Conservation (phyloP, 371 early-diverging fungal genomes). For the Apophysomyces ossiformis region DNA sequence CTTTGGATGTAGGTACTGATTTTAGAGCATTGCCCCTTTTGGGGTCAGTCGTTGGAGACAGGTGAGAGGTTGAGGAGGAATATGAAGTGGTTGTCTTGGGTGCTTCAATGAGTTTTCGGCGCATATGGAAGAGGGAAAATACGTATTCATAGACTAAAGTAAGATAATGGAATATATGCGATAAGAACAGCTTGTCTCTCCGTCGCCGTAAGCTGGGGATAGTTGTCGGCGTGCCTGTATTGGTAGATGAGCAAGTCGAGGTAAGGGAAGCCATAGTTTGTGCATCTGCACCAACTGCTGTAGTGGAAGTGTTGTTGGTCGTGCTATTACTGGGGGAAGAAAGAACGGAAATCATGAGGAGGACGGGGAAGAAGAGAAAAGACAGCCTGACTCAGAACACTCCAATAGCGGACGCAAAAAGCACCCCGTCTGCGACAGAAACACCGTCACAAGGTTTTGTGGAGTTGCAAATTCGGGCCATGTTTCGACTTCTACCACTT, state of each 20-base stretch:
- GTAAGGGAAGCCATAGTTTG: constrained; percentile 7
- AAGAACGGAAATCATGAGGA: constrained; percentile 10
- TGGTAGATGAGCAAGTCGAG: constrained; percentile 8
- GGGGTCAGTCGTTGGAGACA: constrained; percentile 9
- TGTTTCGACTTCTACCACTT: too few relatives aligned
- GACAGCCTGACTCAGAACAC: constrained; percentile 6
- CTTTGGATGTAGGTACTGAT: constrained; percentile 1
- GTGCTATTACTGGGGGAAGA: constrained; percentile 7
- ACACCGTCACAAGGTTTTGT: constrained; percentile 4
- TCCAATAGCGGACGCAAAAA: neutral
- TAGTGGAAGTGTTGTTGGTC: neutral
- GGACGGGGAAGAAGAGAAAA: constrained; percentile 2
- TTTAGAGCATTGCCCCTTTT: constrained; percentile 6
- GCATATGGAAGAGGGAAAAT: constrained; percentile 23
- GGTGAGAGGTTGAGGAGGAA: neutral
- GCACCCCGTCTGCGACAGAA: neutral
- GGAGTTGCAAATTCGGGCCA: too few relatives aligned
- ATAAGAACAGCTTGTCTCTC: constrained; percentile 20
- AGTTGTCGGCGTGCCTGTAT: constrained; percentile 9
- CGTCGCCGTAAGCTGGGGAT: constrained; percentile 20
- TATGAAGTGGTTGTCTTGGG: constrained; percentile 9
- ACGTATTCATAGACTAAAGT: constrained; percentile 26
- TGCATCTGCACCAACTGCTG: constrained; percentile 1
- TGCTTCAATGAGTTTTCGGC: constrained; percentile 19
- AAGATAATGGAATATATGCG: constrained; percentile 24